A percentile compares a stretch with the other conserved stretches of the same genome.
These are phyloP conservation scores for Schwanniomyces pseudopolymorphus DNA, from an alignment of 805 yeast species.

Conservation along the genomic window DNA sequence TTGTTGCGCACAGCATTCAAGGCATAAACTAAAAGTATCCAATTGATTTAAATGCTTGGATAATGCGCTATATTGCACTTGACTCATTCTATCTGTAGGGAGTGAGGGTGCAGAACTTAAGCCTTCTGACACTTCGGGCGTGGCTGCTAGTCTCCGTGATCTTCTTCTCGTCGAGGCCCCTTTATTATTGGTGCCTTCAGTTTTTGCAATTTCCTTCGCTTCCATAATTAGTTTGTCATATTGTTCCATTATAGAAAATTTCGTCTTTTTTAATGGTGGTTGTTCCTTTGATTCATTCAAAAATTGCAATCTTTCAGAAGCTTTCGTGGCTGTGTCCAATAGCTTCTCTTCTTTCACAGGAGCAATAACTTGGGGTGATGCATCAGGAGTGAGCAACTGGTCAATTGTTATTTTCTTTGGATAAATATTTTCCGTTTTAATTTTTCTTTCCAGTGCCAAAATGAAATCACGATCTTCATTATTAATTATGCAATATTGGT, in stretches of 20 bases:
- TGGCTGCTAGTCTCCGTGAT: slow-evolving; percentile 6
- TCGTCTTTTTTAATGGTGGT: not conserved
- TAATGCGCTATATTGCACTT: slow-evolving; percentile 18
- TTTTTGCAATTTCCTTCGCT: slow-evolving; percentile 16
- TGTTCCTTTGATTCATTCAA: not conserved
- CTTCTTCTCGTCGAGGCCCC: slow-evolving; percentile 6
- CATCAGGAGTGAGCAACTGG: slow-evolving; percentile 37
- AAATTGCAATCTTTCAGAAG: slow-evolving; percentile 5
- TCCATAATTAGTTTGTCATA: slow-evolving; percentile 14
- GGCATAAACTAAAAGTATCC: slow-evolving; percentile 25
- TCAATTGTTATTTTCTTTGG: slow-evolving; percentile 13
- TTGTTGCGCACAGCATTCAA: slow-evolving; percentile 26
- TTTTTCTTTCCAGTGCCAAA: slow-evolving; percentile 4
- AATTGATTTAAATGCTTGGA: slow-evolving; percentile 25
- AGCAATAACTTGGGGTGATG: slow-evolving; percentile 28
- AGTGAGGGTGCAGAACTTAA: not conserved
- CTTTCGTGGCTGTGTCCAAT: not conserved
- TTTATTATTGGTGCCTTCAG: slow-evolving; percentile 4
- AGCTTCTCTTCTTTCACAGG: not conserved
- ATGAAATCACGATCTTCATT: slow-evolving; percentile 10
- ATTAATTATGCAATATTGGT: slow-evolving; percentile 46
- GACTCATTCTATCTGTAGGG: slow-evolving; percentile 16
- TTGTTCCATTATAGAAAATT: slow-evolving; percentile 13
- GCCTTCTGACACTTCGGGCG: not conserved
- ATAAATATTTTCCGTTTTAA: not conserved